A percentile compares a stretch with the other conserved stretches of the same genome.
phyloP scores from a whole-genome alignment of 2,329 filamentous ascomycete genomes.

The Penicillium polonicum region DNA sequence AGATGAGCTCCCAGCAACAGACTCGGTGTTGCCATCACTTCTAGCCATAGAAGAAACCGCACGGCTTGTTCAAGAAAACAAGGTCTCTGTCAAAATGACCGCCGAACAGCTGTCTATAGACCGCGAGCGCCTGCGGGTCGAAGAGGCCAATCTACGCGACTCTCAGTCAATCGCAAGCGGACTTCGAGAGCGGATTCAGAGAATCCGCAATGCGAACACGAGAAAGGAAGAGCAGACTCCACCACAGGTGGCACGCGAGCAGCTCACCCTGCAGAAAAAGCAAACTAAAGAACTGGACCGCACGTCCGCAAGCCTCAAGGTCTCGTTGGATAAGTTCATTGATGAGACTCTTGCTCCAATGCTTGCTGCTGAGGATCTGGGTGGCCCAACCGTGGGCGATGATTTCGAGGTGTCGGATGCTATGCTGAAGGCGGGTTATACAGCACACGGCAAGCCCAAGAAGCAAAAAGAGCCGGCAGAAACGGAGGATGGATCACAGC shows the following conservation, averaged over 20 bases:
- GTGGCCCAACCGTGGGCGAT: constrained; percentile 78
- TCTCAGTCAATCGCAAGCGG: constrained; percentile 47
- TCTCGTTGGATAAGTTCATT: constrained; percentile 68
- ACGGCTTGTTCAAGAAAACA: constrained; percentile 63
- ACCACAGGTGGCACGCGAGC: constrained; percentile 62
- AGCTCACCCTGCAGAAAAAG: constrained; percentile 59
- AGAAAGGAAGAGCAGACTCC: constrained; percentile 59
- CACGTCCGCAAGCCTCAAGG: constrained; percentile 61
- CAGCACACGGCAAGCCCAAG: constrained; percentile 50
- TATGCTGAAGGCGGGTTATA: constrained; percentile 54
- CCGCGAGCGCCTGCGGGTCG: constrained; percentile 43
- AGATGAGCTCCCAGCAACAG: constrained; percentile 64
- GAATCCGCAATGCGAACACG: constrained; percentile 58
- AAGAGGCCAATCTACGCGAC: constrained; percentile 50
- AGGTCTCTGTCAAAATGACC: constrained; percentile 53
- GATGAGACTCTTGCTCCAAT: constrained; percentile 68
- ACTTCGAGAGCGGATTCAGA: constrained; percentile 59
- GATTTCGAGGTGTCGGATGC: constrained; percentile 63
- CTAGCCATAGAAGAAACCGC: constrained; percentile 68
- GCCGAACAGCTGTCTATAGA: constrained; percentile 41
- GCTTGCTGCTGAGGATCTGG: constrained; percentile 79
- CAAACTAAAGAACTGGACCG: constrained; percentile 61
- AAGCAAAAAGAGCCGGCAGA: constrained; percentile 33
- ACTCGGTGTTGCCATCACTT: constrained; percentile 69
- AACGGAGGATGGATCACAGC: constrained; percentile 41